Percentiles rank a stretch among this genome's conserved stretches.
These are phyloP conservation scores for Fusarium vanettenii DNA, from an alignment of 2,329 filamentous ascomycete species.

Conservation along the genomic window DNA sequence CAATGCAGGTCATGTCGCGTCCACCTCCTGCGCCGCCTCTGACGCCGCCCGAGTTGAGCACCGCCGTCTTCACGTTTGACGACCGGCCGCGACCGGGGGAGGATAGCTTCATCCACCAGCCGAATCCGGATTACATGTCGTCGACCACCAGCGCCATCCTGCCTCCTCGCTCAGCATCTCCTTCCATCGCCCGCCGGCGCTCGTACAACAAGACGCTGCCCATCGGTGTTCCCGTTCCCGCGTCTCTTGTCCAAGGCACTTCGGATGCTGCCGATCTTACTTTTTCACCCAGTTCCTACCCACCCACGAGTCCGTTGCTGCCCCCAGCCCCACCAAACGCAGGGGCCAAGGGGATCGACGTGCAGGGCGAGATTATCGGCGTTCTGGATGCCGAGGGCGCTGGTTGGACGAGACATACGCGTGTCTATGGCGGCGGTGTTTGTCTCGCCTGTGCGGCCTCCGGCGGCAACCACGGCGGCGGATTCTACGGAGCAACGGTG, in stretches of 20 bases:
- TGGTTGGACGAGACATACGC: constrained; percentile 68
- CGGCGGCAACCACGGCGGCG: constrained; percentile 55
- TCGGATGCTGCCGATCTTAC: constrained; percentile 44
- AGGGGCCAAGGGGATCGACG: constrained; percentile 51
- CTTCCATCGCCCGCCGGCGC: constrained; percentile 52
- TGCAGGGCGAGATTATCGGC: constrained; percentile 64
- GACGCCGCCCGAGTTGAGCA: constrained; percentile 60
- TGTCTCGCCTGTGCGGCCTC: constrained; percentile 67
- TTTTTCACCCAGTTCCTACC: constrained; percentile 62
- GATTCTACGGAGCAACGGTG: constrained; percentile 67
- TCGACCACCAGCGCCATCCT: constrained; percentile 46
- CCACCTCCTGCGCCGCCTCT: constrained; percentile 61
- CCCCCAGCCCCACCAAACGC: constrained; percentile 58
- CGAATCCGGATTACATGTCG: constrained; percentile 62
- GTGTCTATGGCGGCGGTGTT: constrained; percentile 68
- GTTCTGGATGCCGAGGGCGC: constrained; percentile 60
- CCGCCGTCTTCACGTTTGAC: constrained; percentile 57
- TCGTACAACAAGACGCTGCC: constrained; percentile 58
- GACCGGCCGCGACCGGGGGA: constrained; percentile 45
- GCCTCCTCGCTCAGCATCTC: constrained; percentile 43
- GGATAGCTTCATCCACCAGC: constrained; percentile 59
- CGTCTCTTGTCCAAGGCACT: constrained; percentile 26
- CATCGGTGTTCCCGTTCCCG: constrained; percentile 49
- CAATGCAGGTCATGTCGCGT: constrained; percentile 49
- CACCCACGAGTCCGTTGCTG: constrained; percentile 59